Base-by-base conservation (phyloP, 78 protist genomes). In the Chrysochromulina parva region DNA sequence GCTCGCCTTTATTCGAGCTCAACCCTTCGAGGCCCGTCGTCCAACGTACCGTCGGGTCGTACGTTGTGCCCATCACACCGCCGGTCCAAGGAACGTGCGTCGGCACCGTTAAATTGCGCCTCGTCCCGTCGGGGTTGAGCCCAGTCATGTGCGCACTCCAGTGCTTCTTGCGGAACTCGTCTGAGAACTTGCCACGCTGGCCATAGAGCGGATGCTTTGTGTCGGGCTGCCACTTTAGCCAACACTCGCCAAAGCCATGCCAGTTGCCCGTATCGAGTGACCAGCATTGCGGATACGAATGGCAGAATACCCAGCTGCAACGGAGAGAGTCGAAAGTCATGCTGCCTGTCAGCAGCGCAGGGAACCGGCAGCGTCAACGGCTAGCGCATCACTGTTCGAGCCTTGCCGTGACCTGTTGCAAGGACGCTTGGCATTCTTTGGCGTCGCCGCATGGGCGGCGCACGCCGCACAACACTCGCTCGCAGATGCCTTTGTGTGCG, bases 21-120 rank as follows among this genome's bases (percentile, higher is more conserved):
- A 52, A 20, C 14, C 85, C 85, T 13, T 76, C 85, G 11, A 47
- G 28, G 14, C 85, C 58, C 19, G 85, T 76, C 48, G 7, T 4
- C 85, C 85, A 76, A 5, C 3, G 48, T 4, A 76, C 59, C 38
- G 85, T 4, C 14, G 4, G 85, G 14, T 76, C 85, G 13, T 1
- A 1, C 14, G 20, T 52, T 1, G n/a, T 59, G 10, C 85, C 85
- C 2, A 76, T 48, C 19, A 76, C 58, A 14, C 85, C 85, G 4
- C 85, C 85, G 0, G 85, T 52, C 85, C 85, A 76, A 26, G 85
- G 85, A 7, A 76, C 85, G 58, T 76, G 85, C 3, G 85, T 76
- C 58, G 85, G 85, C 54, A 62, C 69, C 7, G 69, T 62, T 10
- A 62, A 22, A 62, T 62, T 62, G 69, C 24, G 16, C 38, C 38